Evolutionary conservation across 352 stramenopile species (phyloP), one percentile per base, ranked within the genome.

Genomic region (Globisporangium nunn): DNA sequence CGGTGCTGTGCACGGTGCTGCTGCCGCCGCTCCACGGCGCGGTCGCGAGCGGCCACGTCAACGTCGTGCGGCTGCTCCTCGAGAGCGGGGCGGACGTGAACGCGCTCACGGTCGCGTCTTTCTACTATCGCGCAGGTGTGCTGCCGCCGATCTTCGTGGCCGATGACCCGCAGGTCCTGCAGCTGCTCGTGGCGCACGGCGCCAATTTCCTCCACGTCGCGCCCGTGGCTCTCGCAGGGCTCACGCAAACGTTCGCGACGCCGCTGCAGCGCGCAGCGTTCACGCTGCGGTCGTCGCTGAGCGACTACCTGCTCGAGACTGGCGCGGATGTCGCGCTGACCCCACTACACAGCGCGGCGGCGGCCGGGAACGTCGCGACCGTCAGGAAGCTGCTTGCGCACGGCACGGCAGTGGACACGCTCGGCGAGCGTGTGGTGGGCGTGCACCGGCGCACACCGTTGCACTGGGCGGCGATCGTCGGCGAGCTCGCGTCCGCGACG

Each of bases 321-420:
- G 83, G 83, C 7, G 75, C 55, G n/a, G 83, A 93, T 39, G 83
- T 93, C 1, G 81, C 83, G 14, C 53, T 93, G 41, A 91, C 83
- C 10, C 81, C 83, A 35, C 71, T 93, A 5, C 83, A 93, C 58
- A 63, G 75, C n/a, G 83, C 83, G 0, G 74, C 78, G n/a, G 83
- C 78, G 0, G 66, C 65, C 6, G 71, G 87, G 18, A 72, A 91
- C 52, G 55, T 67, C 3, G 46, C 33, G 4, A 62, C 55, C 31
- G 71, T 93, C 14, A 71, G 69, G 54, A 61, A 63, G 33, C 62
- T 90, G 18, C 66, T 92, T 2, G 63, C 63, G 17, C 52, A 52
- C 2, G 68, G 74, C 15, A 71, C 70, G 5, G 40, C 70, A 0
- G 73, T 82, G 0, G 73, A 93, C 39, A 71, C 72, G 0, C 52